Conservation (phyloP, 345 rosid species). For the Litchi chinensis region DNA sequence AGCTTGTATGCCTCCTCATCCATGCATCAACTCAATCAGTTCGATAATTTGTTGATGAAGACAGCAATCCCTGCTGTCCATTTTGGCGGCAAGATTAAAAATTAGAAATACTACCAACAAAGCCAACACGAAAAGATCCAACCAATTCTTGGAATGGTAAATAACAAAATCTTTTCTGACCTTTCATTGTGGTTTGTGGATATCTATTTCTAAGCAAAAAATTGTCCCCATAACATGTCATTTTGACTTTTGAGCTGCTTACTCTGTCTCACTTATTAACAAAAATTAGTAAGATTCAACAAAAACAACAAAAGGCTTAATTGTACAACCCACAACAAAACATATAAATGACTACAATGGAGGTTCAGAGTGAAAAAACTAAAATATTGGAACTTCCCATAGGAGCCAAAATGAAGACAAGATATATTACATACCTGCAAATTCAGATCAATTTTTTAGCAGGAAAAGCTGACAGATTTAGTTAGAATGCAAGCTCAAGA, state of each 20-base stretch:
- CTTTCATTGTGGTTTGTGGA: not conserved
- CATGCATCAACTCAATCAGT: not conserved
- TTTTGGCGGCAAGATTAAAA: constrained; percentile 1
- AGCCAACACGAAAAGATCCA: not conserved
- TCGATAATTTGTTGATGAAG: not conserved
- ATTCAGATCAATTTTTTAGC: not conserved
- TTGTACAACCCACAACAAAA: not conserved
- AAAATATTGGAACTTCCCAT: not conserved
- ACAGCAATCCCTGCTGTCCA: constrained; percentile 5
- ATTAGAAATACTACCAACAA: not conserved
- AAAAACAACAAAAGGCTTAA: not conserved
- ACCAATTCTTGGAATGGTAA: not conserved
- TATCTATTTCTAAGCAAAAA: not conserved
- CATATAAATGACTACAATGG: not conserved
- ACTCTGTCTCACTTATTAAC: not conserved
- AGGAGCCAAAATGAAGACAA: constrained; percentile 1
- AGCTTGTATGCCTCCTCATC: constrained; percentile 1
- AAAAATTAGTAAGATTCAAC: constrained; percentile 9
- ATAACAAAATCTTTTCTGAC: not conserved
- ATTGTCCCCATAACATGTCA: not conserved
- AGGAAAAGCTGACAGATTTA: constrained; percentile 6
- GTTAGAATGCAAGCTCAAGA: constrained; percentile 19
- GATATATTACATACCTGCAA: constrained; percentile 24
- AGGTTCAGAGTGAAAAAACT: not conserved
- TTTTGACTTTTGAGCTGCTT: not conserved